Evolutionary conservation across 2,329 filamentous ascomycete genomes (phyloP).

Genomic region (Cladorrhinum sp.): DNA sequence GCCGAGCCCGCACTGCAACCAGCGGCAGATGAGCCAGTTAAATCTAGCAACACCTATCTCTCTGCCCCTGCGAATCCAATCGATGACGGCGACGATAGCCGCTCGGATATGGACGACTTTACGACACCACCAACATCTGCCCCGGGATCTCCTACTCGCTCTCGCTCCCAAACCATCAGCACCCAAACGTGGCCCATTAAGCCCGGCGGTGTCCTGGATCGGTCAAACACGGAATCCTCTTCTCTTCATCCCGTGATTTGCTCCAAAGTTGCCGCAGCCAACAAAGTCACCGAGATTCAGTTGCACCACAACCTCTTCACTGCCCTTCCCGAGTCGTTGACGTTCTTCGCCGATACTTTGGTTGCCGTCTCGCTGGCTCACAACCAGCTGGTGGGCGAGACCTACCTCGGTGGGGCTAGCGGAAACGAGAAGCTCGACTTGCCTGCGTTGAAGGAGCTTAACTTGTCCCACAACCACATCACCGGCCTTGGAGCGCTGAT

Average conservation of each 20-base stretch:
- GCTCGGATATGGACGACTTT: conserved; percentile 54
- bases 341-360: conserved; percentile 67
- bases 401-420: conserved; percentile 51
- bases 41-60: background rate
- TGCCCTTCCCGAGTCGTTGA: conserved; percentile 66
- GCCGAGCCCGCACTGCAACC: background rate
- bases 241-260: conserved; percentile 56
- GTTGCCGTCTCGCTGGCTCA: conserved; percentile 70
- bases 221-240: conserved; percentile 63
- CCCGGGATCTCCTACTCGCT: conserved; percentile 47
- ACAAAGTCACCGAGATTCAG: conserved; percentile 56
- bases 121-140: conserved; percentile 56
- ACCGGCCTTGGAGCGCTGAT: conserved; percentile 65
- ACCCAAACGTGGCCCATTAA: conserved; percentile 54
- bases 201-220: conserved; percentile 63
- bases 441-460: conserved; percentile 72
- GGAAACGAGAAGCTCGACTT: conserved; percentile 61
- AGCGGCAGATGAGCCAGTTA: background rate
- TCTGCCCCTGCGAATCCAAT: background rate
- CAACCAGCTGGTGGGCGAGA: conserved; percentile 65
- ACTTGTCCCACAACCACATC: conserved; percentile 71
- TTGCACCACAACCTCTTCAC: conserved; percentile 76
- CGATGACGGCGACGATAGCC: conserved; percentile 41
- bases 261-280: conserved; percentile 52
- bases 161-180: conserved; percentile 45